Evolutionary conservation across 2,329 filamentous ascomycete genomes (phyloP).

Genomic region (Trichoderma sp.): DNA sequence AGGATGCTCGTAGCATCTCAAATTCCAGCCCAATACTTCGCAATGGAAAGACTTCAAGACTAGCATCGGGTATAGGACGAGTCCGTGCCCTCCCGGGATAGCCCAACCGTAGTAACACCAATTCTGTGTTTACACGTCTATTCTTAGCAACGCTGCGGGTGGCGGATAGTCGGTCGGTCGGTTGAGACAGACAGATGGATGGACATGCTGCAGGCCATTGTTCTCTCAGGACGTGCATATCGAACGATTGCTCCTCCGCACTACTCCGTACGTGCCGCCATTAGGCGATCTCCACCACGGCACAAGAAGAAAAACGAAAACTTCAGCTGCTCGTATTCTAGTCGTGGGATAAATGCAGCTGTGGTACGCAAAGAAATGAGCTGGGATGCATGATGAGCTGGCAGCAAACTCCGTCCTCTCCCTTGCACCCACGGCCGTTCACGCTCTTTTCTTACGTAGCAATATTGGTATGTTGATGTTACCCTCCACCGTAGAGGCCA

Average conservation of each 20-base stretch:
- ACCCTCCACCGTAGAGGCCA: slow-evolving; percentile 3
- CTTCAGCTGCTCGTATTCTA: neutral
- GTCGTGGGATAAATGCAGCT: neutral
- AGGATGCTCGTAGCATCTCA: neutral
- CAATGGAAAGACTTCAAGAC: neutral
- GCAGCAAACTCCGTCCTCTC: neutral
- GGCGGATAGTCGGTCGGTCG: neutral
- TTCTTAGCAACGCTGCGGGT: neutral
- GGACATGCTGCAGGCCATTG: neutral
- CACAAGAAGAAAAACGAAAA: neutral
- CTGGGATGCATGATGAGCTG: slow-evolving; percentile 10
- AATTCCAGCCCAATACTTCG: neutral
- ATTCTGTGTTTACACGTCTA: neutral
- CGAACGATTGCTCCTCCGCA: slow-evolving; percentile 6
- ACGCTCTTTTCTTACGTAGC: neutral
- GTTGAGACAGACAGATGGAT: neutral
- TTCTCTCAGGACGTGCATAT: slow-evolving; percentile 5
- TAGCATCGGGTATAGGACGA: neutral
- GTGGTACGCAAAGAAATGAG: neutral
- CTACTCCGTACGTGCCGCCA: neutral
- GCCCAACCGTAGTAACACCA: neutral
- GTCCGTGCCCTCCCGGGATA: neutral
- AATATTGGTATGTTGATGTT: slow-evolving; percentile 10
- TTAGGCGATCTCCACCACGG: neutral
- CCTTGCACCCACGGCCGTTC: neutral